Conservation (phyloP, 2,329 filamentous ascomycete genomes). For the Xylariaceae sp. region DNA sequence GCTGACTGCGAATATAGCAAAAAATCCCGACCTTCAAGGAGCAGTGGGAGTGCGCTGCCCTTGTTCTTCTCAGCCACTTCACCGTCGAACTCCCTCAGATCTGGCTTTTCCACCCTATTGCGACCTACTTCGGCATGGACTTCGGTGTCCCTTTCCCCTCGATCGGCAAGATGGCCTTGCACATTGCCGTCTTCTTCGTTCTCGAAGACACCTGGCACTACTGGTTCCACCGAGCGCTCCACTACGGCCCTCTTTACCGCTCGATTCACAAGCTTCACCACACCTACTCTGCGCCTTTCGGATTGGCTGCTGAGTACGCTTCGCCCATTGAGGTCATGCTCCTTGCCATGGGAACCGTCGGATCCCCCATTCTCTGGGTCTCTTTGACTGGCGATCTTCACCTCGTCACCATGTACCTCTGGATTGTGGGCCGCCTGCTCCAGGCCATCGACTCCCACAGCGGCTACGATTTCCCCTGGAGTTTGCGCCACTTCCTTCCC, state of each 20-base stretch:
- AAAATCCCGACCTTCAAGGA: constrained; percentile 91
- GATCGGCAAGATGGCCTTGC: constrained; percentile 77
- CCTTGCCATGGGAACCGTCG: constrained; percentile 80
- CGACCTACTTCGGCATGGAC: constrained; percentile 83
- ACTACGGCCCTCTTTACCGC: constrained; percentile 94
- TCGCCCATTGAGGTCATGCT: constrained; percentile 97
- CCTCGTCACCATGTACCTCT: constrained; percentile 94
- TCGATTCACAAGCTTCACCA: constrained; percentile 98
- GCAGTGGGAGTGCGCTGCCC: constrained; percentile 88
- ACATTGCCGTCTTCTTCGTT: constrained; percentile 91
- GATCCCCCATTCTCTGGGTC: constrained; percentile 77
- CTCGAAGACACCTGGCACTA: constrained; percentile 98
- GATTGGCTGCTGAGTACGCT: constrained; percentile 92
- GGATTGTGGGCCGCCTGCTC: constrained; percentile 89
- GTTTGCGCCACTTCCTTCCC: constrained; percentile 86
- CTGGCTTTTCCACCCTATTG: constrained; percentile 97
- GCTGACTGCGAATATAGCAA: constrained; percentile 37
- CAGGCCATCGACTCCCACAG: constrained; percentile 97
- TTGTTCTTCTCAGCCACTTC: constrained; percentile 92
- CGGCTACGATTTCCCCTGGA: constrained; percentile 98
- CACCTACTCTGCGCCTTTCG: constrained; percentile 96
- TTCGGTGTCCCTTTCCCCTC: constrained; percentile 87
- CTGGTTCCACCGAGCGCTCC: constrained; percentile 87
- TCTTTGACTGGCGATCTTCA: constrained; percentile 80
- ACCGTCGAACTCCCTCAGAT: constrained; percentile 98